Percentiles rank a stretch among this genome's conserved stretches.
phyloP scores from a whole-genome alignment of 306 rosid species.

The Nissolia schottii region DNA sequence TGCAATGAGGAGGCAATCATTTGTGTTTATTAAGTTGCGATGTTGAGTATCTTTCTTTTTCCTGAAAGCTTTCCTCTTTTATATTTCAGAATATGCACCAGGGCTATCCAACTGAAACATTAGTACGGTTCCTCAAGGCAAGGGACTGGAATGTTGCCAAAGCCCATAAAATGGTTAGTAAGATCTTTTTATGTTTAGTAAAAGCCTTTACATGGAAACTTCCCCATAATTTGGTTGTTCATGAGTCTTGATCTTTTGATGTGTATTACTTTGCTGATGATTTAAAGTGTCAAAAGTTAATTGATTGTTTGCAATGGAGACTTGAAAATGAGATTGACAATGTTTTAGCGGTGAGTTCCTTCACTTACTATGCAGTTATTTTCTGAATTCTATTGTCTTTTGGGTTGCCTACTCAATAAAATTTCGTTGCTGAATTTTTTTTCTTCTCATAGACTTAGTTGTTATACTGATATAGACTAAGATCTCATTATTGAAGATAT shows the following conservation, averaged over 20 bases:
- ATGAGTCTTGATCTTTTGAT: conserved; percentile 15
- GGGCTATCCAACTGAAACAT: conserved; percentile 62
- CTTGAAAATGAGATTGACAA: conserved; percentile 73
- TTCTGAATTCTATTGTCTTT: background rate
- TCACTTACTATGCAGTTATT: background rate
- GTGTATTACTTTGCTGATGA: conserved; percentile 28
- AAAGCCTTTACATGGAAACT: background rate
- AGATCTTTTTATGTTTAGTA: conserved; percentile 11
- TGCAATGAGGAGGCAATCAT: conserved; percentile 66
- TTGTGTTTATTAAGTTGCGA: background rate
- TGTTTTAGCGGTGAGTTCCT: conserved; percentile 68
- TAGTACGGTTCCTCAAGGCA: conserved; percentile 78
- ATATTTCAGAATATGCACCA: conserved; percentile 77
- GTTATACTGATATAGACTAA: no score
- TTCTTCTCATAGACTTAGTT: no score
- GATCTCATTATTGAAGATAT: no score
- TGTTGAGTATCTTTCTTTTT: no score
- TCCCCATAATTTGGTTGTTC: background rate
- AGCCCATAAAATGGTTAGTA: conserved; percentile 86
- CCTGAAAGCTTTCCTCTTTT: conserved; percentile 12
- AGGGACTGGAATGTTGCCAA: conserved; percentile 83
- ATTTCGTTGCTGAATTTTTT: conserved; percentile 11
- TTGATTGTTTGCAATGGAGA: conserved; percentile 88
- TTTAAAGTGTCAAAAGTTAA: conserved; percentile 52
- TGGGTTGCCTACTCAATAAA: background rate